Evolutionary conservation across 2,329 filamentous ascomycete genomes (phyloP).

Genomic region (Diplodia mutila): DNA sequence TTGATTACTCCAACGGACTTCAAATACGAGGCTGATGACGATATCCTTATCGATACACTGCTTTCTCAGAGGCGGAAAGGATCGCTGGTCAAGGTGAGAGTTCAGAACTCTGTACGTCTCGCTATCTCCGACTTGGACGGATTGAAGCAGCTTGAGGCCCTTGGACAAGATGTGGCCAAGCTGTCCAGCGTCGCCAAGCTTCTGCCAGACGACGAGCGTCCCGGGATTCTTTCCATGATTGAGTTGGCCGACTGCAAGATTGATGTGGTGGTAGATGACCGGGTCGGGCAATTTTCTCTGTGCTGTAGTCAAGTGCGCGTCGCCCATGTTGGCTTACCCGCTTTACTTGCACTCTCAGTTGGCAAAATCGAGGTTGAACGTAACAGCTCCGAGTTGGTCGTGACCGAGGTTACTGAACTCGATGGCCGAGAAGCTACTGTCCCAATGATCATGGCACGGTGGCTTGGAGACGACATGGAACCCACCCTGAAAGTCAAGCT

Average conservation of each 20-base stretch:
- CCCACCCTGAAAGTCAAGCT: conserved; percentile 87
- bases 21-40: conserved; percentile 85
- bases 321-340: conserved; percentile 76
- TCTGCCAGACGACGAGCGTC: conserved; percentile 90
- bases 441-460: conserved; percentile 80
- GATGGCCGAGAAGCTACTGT: conserved; percentile 46
- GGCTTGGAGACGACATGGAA: conserved; percentile 93
- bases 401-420: conserved; percentile 63
- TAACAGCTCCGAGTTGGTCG: conserved; percentile 70
- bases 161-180: conserved; percentile 79
- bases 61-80: conserved; percentile 85
- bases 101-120: conserved; percentile 40
- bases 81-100: conserved; percentile 71
- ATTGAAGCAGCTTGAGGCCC: conserved; percentile 67
- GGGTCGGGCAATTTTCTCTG: conserved; percentile 64
- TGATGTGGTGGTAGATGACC: conserved; percentile 65
- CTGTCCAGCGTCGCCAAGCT: conserved; percentile 91
- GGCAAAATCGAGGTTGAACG: conserved; percentile 64
- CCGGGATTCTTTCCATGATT: conserved; percentile 80
- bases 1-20: conserved; percentile 90
- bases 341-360: conserved; percentile 78
- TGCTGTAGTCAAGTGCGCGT: conserved; percentile 34
- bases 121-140: conserved; percentile 64
- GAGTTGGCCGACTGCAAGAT: conserved; percentile 49
- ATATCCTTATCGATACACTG: conserved; percentile 92